Base-by-base conservation (phyloP, 1,139 yeast genomes). In the Kodamaea sp. region DNA sequence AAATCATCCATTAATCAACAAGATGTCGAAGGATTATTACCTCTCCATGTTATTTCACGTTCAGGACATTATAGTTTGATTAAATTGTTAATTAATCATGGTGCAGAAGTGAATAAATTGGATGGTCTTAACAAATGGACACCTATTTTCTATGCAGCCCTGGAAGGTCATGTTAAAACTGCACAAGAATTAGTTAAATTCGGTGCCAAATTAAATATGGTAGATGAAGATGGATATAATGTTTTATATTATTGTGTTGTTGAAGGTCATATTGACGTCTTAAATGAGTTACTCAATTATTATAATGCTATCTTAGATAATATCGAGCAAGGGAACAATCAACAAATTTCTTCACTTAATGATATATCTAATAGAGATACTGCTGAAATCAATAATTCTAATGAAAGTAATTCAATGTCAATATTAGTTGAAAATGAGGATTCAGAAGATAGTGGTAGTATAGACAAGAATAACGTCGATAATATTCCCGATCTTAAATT, bases 61-160 rank as follows among this genome's bases (percentile, higher is more conserved):
- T 81, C 86, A 5, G 97, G 97, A 0, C 89, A 84, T 55, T 69
- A 72, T 47, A 67, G 79, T 38, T 67, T 90, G 31, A 80, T 90
- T 11, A 77, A 81, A 12, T 60, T 90, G 36, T 66, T 92, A 35
- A 77, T 85, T 6, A 67, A 76, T 23, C 74, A 82, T 48, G 95
- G 95, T 4, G 88, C 94, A 1, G 80, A 85, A 52, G 79, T 90
- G 6, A 86, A 92, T 58, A 82, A 78, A 43, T 58, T 81, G 8
- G 97, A 92, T 62, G 84, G 87, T 41, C 79, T 88, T 42, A 88
- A 89, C 56, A 85, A 84, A 50, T 92, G 97, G 97, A 82, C 97
- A 0, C 96, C 97, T 0, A 73, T 92, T 5, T 88, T 90, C 54
- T 90, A 92, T 59, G 87, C 96, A 8, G 92, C 92, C 1, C 79